phyloP scores from a whole-genome alignment of 2,329 filamentous ascomycete species.

The Aureobasidium lini region DNA sequence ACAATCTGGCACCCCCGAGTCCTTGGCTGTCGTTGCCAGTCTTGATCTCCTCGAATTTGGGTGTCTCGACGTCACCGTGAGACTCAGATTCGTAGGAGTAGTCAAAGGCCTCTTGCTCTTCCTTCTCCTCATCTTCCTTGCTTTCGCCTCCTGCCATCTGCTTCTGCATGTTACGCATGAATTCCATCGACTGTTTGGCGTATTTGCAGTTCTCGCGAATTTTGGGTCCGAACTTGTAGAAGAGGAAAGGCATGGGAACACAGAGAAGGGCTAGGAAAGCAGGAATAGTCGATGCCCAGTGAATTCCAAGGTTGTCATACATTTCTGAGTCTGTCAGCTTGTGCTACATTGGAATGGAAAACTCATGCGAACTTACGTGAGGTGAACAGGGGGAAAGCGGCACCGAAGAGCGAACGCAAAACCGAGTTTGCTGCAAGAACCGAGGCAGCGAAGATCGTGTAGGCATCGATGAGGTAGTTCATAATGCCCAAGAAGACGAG shows the following conservation, averaged over 20 bases:
- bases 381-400: conserved; percentile 73
- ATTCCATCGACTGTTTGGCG: conserved; percentile 57
- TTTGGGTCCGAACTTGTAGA: conserved; percentile 60
- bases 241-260: conserved; percentile 66
- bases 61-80: conserved; percentile 13
- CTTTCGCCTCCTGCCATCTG: conserved; percentile 18
- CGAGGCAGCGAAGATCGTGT: conserved; percentile 67
- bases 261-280: conserved; percentile 67
- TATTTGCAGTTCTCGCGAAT: conserved; percentile 65
- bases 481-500: conserved; percentile 57
- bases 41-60: conserved; percentile 34
- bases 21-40: conserved; percentile 19
- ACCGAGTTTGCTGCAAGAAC: conserved; percentile 73
- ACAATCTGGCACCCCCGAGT: not conserved
- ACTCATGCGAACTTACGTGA: no score
- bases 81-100: conserved; percentile 19
- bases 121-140: conserved; percentile 23
- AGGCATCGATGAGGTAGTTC: conserved; percentile 62
- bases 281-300: conserved; percentile 68
- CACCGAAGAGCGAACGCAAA: conserved; percentile 68
- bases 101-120: conserved; percentile 24
- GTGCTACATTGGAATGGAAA: no score
- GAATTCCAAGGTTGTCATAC: conserved; percentile 50
- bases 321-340: conserved; percentile 36
- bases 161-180: conserved; percentile 44